Evolutionary conservation across 352 stramenopile species (phyloP).

Genomic region (Ophiocytium majus): DNA sequence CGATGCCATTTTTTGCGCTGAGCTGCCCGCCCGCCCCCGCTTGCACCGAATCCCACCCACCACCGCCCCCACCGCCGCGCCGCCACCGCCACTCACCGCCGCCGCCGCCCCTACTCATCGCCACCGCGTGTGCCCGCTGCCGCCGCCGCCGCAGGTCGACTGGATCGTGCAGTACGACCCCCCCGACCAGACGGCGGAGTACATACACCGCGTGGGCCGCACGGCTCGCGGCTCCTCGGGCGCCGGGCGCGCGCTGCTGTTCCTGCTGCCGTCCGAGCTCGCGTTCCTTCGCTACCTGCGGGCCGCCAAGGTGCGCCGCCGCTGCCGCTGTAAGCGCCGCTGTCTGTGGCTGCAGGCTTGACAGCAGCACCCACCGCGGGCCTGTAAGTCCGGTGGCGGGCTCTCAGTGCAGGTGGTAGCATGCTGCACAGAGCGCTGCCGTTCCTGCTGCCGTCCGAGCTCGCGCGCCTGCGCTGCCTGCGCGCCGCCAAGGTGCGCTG

Average conservation of each 20-base stretch:
- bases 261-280: constrained; percentile 94
- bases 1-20: too few species aligned
- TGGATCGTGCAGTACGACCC: constrained; percentile 98
- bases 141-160: constrained; percentile 73
- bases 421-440: constrained; percentile 91
- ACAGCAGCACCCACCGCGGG: not conserved
- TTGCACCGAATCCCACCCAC: too few species aligned
- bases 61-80: too few species aligned
- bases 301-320: constrained; percentile 85
- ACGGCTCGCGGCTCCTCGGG: constrained; percentile 76
- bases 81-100: not conserved
- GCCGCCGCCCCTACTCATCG: not conserved
- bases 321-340: too few species aligned
- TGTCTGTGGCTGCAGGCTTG: constrained; percentile 10
- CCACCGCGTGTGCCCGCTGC: not conserved
- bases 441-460: constrained; percentile 95
- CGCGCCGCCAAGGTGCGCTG: constrained; percentile 86
- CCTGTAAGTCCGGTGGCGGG: not conserved
- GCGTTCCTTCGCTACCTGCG: constrained; percentile 96
- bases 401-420: too few species aligned
- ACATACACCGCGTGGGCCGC: constrained; percentile 85
- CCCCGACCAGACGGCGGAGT: constrained; percentile 95
- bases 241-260: constrained; percentile 89
- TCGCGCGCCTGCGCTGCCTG: constrained; percentile 96
- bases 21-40: too few species aligned